These are phyloP conservation scores for Trichopus zeylanicus DNA, from an alignment of 116 monocot species.

Conservation along the genomic window DNA sequence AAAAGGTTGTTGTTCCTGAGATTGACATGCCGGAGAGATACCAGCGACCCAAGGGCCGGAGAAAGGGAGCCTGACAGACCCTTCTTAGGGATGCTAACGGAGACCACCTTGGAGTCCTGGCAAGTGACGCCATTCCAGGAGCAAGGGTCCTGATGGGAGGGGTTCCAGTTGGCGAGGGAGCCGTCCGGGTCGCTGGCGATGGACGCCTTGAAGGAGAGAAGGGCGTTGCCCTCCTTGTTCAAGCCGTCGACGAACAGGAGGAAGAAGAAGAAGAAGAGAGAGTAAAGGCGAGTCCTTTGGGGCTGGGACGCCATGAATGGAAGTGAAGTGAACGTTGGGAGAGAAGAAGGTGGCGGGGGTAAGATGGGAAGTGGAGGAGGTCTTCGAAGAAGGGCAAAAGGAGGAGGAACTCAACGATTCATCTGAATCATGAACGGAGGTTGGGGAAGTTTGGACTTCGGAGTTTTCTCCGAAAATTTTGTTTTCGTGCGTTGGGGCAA, in stretches of 20 bases:
- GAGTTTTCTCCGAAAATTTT: no score
- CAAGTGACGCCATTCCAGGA: conserved; percentile 30
- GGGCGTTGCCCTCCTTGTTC: conserved; percentile 15
- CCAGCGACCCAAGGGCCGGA: not conserved
- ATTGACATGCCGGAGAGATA: conserved; percentile 23
- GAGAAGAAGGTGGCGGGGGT: no score
- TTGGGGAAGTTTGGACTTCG: no score
- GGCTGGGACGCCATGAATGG: not conserved
- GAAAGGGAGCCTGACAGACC: conserved; percentile 17
- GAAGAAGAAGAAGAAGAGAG: not conserved
- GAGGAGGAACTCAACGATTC: no score
- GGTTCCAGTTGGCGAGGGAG: conserved; percentile 21
- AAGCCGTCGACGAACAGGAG: no score
- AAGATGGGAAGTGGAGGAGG: no score
- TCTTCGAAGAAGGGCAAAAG: not conserved
- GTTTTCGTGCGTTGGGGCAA: no score
- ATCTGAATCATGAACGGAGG: no score
- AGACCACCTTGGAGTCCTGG: conserved; percentile 5
- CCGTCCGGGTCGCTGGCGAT: conserved; percentile 17
- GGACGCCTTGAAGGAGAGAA: conserved; percentile 28
- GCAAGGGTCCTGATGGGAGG: conserved; percentile 20
- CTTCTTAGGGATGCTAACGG: conserved; percentile 19
- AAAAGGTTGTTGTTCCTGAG: conserved; percentile 24
- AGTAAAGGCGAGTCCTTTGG: not conserved
- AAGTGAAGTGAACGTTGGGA: no score